Conservation (phyloP, 2,329 filamentous ascomycete species). For the Colletotrichum camelliae region DNA sequence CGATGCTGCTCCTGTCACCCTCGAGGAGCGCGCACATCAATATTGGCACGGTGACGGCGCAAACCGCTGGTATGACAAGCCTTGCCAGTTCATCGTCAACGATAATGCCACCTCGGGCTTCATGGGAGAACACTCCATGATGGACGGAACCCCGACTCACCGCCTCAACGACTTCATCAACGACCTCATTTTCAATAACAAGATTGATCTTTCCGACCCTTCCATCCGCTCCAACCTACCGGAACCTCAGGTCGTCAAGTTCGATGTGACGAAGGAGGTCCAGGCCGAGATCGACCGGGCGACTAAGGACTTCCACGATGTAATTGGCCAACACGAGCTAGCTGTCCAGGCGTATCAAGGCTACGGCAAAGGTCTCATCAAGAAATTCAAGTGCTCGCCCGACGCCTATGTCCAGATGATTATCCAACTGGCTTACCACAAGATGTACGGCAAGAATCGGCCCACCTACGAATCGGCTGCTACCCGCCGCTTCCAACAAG, state of each 20-base stretch:
- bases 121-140: slow-evolving; percentile 99
- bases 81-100: slow-evolving; percentile 95
- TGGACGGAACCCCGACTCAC: slow-evolving; percentile 98
- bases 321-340: slow-evolving; percentile 89
- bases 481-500: slow-evolving; percentile 93
- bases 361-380: slow-evolving; percentile 98
- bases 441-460: slow-evolving; percentile 98
- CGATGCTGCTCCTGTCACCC: slow-evolving; percentile 86
- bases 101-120: slow-evolving; percentile 98
- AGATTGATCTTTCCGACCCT: slow-evolving; percentile 85
- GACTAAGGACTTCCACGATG: slow-evolving; percentile 75
- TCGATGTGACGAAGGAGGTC: slow-evolving; percentile 77
- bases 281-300: slow-evolving; percentile 81
- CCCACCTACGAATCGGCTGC: slow-evolving; percentile 98
- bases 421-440: slow-evolving; percentile 97
- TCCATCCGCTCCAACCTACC: slow-evolving; percentile 81
- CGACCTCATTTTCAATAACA: slow-evolving; percentile 90
- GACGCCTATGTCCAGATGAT: slow-evolving; percentile 99
- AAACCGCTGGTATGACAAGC: slow-evolving; percentile 99
- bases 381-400: slow-evolving; percentile 98
- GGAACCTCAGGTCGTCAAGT: slow-evolving; percentile 78
- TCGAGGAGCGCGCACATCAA: slow-evolving; percentile 92
- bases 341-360: slow-evolving; percentile 95
- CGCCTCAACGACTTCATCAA: slow-evolving; percentile 95
- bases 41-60: slow-evolving; percentile 98